Conservation (phyloP, 2,329 filamentous ascomycete species). For the Bipolaris victoriae region DNA sequence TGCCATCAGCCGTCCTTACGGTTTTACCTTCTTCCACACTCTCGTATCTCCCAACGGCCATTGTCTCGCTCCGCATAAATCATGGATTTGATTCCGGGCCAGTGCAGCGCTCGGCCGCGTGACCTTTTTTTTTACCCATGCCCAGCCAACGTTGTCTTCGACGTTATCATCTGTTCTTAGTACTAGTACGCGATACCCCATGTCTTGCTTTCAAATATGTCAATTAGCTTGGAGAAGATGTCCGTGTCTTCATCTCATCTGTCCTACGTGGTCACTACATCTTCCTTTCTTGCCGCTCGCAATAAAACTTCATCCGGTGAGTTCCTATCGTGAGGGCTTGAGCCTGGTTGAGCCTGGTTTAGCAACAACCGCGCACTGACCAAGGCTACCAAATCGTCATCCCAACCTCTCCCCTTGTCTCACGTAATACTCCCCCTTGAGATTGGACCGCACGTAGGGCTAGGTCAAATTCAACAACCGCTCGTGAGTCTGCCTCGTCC, state of each 20-base stretch:
- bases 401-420: not conserved
- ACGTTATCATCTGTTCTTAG: not conserved
- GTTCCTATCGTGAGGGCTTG: not conserved
- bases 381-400: not conserved
- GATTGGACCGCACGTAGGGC: too few relatives aligned
- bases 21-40: not conserved
- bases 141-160: not conserved
- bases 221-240: not conserved
- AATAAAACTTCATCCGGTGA: not conserved
- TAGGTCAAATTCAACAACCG: too few relatives aligned
- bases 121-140: not conserved
- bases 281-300: not conserved
- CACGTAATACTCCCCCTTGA: not conserved
- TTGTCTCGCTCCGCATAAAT: not conserved
- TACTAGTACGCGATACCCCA: slow-evolving; percentile 14
- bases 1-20: not conserved
- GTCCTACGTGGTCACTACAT: too few relatives aligned
- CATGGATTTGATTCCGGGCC: not conserved
- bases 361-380: not conserved
- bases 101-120: not conserved
- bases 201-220: not conserved
- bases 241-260: not conserved
- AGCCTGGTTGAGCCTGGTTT: not conserved
- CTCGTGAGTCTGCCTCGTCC: not conserved
- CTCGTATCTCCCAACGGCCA: not conserved